These are phyloP conservation scores for Scopulariopsis brevicaulis DNA, from an alignment of 2,329 filamentous ascomycete genomes.

Conservation along the genomic window DNA sequence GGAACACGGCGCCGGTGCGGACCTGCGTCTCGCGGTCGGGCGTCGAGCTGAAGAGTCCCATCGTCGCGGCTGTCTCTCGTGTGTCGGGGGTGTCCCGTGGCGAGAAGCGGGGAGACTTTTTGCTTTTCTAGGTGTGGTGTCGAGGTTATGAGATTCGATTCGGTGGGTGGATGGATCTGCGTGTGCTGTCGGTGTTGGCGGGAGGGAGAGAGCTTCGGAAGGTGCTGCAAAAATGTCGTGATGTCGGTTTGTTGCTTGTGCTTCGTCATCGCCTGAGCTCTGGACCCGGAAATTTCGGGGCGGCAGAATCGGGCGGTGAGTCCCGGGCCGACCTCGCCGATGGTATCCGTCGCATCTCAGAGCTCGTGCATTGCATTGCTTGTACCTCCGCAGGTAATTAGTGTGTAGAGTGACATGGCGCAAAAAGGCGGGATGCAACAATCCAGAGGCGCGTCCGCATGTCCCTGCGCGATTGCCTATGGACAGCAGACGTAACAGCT, in stretches of 20 bases:
- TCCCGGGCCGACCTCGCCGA: background rate
- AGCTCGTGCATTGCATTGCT: too few relatives aligned
- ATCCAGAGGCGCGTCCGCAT: too few relatives aligned
- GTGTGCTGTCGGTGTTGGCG: background rate
- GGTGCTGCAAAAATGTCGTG: background rate
- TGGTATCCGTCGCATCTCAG: too few relatives aligned
- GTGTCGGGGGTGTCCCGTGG: conserved; percentile 2
- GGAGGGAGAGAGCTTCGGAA: too few relatives aligned
- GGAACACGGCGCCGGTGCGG: conserved; percentile 54
- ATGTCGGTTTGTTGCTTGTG: background rate
- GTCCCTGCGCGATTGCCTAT: too few relatives aligned
- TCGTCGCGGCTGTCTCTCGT: conserved; percentile 12
- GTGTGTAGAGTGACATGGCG: too few relatives aligned
- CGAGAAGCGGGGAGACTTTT: background rate
- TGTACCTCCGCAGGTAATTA: too few relatives aligned
- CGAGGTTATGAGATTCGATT: background rate
- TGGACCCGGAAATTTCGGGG: background rate
- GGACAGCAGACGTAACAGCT: too few relatives aligned
- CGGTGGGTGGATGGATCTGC: background rate
- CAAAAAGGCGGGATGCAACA: too few relatives aligned
- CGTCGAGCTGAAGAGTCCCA: conserved; percentile 35
- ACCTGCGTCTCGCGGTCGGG: conserved; percentile 38
- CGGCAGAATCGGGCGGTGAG: background rate
- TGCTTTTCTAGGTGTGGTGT: background rate
- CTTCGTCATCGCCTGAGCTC: background rate